Evolutionary conservation across 2,329 filamentous ascomycete species (phyloP).

Genomic region (Neonectria sp.): DNA sequence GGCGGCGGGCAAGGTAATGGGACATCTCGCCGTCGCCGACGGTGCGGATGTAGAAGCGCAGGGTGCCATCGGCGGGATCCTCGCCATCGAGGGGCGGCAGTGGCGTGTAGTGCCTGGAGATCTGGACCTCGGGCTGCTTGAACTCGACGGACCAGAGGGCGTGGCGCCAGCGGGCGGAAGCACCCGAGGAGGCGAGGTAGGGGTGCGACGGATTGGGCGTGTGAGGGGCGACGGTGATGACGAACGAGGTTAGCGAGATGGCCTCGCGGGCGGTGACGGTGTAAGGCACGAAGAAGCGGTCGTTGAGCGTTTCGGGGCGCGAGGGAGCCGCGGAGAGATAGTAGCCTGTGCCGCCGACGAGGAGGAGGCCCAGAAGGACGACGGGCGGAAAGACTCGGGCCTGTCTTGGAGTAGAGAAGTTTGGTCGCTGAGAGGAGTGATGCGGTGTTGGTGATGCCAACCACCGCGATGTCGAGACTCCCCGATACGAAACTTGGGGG

Average conservation of each 20-base stretch:
- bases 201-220: slow-evolving; percentile 47
- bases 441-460: slow-evolving; percentile 6
- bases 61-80: slow-evolving; percentile 54
- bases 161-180: slow-evolving; percentile 53
- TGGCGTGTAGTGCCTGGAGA: slow-evolving; percentile 92
- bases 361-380: slow-evolving; percentile 39
- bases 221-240: slow-evolving; percentile 74
- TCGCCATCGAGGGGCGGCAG: slow-evolving; percentile 69
- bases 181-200: slow-evolving; percentile 40
- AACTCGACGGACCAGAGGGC: slow-evolving; percentile 92
- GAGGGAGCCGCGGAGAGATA: slow-evolving; percentile 46
- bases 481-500: not conserved
- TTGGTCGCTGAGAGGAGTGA: slow-evolving; percentile 31
- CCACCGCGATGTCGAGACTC: not conserved
- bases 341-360: slow-evolving; percentile 45
- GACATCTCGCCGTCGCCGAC: slow-evolving; percentile 89
- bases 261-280: slow-evolving; percentile 72
- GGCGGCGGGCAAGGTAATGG: slow-evolving; percentile 79
- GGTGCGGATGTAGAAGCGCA: slow-evolving; percentile 85
- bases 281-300: slow-evolving; percentile 75
- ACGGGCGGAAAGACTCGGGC: slow-evolving; percentile 44
- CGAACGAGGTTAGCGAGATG: slow-evolving; percentile 77
- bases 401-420: slow-evolving; percentile 63
- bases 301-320: slow-evolving; percentile 63
- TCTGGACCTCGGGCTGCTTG: slow-evolving; percentile 95